A percentile compares a stretch with the other conserved stretches of the same genome.
phyloP scores from a whole-genome alignment of 208 protist genomes.

The Leishmania mexicana region DNA sequence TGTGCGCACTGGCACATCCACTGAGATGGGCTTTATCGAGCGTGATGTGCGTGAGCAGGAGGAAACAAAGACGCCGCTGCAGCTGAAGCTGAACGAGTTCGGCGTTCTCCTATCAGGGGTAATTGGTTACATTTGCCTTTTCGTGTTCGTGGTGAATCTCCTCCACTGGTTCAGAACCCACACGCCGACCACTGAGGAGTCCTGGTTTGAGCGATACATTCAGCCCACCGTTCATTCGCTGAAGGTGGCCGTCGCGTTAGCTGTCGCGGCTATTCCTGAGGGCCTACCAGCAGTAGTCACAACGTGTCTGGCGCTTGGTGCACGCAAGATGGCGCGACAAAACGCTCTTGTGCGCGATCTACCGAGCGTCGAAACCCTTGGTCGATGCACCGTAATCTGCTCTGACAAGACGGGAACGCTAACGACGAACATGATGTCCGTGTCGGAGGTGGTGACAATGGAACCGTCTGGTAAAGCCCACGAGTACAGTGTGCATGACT shows the following conservation, averaged over 20 bases:
- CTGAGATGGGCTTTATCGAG: conserved; percentile 96
- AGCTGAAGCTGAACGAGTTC: conserved; percentile 97
- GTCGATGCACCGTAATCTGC: conserved; percentile 98
- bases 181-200: conserved; percentile 47
- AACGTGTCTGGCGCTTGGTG: conserved; percentile 96
- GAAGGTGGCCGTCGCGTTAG: conserved; percentile 97
- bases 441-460: conserved; percentile 68
- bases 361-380: conserved; percentile 98
- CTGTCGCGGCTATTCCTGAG: conserved; percentile 98
- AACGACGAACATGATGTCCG: conserved; percentile 98
- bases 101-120: conserved; percentile 92
- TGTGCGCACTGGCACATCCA: conserved; percentile 89
- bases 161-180: conserved; percentile 80
- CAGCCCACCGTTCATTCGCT: conserved; percentile 88
- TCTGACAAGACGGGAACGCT: conserved; percentile 99
- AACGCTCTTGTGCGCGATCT: conserved; percentile 96
- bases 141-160: conserved; percentile 94
- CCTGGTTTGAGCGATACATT: conserved; percentile 67
- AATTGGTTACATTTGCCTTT: conserved; percentile 88
- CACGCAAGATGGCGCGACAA: conserved; percentile 95
- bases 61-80: conserved; percentile 93
- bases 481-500: conserved; percentile 60
- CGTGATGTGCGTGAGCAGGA: conserved; percentile 81
- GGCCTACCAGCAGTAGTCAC: conserved; percentile 97
- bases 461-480: conserved; percentile 1